These are phyloP conservation scores for Nannochloropsis gaditana DNA, from an alignment of 108 stramenopile species.

Conservation along the genomic window DNA sequence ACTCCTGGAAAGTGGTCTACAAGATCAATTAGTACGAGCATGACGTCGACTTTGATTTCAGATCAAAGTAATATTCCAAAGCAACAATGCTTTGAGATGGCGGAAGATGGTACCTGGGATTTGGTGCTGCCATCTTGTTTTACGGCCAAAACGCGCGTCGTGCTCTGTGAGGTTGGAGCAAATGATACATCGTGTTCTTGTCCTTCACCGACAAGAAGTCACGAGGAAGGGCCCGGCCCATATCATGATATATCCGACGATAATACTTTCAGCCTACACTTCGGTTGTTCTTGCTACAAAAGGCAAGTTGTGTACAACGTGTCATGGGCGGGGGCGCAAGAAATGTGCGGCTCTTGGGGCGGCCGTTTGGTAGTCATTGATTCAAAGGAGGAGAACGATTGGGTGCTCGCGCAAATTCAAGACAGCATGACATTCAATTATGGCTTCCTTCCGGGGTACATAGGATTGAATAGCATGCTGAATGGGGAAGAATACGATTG, in stretches of 20 bases:
- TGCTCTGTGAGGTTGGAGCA: neutral
- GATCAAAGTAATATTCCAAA: neutral
- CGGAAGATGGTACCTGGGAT: neutral
- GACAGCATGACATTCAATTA: neutral
- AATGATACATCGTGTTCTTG: slow-evolving; percentile 9
- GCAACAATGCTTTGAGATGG: slow-evolving; percentile 14
- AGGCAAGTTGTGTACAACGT: neutral
- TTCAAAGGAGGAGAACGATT: slow-evolving; percentile 10
- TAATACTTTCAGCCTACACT: neutral
- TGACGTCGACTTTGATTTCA: neutral
- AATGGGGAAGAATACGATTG: slow-evolving; percentile 15
- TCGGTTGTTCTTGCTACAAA: neutral
- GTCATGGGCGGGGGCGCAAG: slow-evolving; percentile 9
- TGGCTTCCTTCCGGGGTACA: neutral
- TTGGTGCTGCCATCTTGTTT: neutral
- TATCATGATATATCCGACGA: neutral
- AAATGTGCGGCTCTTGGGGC: neutral
- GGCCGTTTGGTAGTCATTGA: slow-evolving; percentile 18
- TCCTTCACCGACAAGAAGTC: neutral
- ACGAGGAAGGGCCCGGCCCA: neutral
- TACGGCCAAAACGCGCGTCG: neutral
- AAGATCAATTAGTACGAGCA: neutral
- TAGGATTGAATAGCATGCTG: neutral
- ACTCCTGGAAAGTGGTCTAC: neutral
- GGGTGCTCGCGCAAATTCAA: slow-evolving; percentile 17